Evolutionary conservation across 257 asterid species (phyloP).

Genomic region (Jacaranda mimosifolia): DNA sequence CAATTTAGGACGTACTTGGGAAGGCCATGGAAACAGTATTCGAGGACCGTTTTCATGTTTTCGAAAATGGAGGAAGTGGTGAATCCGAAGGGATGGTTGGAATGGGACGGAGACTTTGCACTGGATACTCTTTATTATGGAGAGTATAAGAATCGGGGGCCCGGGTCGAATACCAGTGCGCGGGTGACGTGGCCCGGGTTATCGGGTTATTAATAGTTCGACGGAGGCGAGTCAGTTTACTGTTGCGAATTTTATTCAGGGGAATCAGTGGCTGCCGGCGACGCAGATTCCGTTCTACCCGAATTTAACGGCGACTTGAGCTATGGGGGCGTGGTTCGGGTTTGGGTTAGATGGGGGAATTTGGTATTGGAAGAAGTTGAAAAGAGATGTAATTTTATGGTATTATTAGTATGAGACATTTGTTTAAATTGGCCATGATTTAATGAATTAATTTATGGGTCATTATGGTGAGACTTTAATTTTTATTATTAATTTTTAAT

Average conservation of each 20-base stretch:
- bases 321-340: background rate
- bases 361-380: background rate
- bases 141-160: conserved; percentile 89
- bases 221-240: conserved; percentile 78
- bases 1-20: conserved; percentile 71
- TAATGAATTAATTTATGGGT: background rate
- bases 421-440: background rate
- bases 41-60: conserved; percentile 73
- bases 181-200: conserved; percentile 95
- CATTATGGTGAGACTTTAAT: too few species aligned
- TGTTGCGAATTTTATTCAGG: conserved; percentile 75
- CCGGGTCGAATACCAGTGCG: conserved; percentile 76
- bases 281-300: conserved; percentile 65
- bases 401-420: background rate
- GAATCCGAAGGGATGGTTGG: conserved; percentile 79
- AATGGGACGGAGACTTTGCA: conserved; percentile 75
- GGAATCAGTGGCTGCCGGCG: conserved; percentile 66
- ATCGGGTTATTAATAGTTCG: conserved; percentile 60
- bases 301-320: conserved; percentile 62
- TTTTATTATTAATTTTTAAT: too few species aligned
- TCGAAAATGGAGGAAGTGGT: conserved; percentile 63
- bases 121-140: conserved; percentile 74
- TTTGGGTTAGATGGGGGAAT: background rate
- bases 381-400: background rate
- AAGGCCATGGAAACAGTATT: conserved; percentile 87